Conservation (phyloP, 345 rosid genomes). For the Salix suchowensis region DNA sequence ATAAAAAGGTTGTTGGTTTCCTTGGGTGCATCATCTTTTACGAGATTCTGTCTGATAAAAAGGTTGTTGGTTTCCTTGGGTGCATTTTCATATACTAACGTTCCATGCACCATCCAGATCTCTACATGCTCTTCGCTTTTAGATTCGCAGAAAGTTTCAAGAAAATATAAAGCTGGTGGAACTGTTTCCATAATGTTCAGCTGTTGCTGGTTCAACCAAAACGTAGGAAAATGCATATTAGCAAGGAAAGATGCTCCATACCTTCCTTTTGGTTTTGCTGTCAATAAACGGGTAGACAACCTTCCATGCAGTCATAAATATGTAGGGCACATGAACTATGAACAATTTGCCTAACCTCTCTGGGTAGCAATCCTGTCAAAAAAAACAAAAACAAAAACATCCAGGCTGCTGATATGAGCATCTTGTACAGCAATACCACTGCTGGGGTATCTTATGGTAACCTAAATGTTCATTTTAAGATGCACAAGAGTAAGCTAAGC, state of each 20-base stretch:
- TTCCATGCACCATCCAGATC: neutral
- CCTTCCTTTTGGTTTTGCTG: conserved; percentile 81
- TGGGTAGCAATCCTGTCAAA: conserved; percentile 72
- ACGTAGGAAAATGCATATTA: neutral
- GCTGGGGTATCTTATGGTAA: neutral
- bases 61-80: neutral
- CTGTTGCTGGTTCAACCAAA: neutral
- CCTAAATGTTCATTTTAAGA: neutral
- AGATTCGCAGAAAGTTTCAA: neutral
- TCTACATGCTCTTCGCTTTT: neutral
- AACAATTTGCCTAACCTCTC: conserved; percentile 77
- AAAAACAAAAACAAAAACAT: neutral
- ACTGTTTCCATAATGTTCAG: neutral
- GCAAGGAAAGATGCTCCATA: conserved; percentile 15
- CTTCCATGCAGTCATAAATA: conserved; percentile 94
- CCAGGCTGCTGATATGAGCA: conserved; percentile 1
- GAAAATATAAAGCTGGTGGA: neutral
- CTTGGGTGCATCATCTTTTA: neutral
- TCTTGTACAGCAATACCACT: neutral
- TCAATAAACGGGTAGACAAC: conserved; percentile 75
- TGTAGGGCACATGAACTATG: conserved; percentile 64
- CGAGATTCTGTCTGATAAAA: neutral
- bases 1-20: neutral
- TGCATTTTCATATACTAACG: neutral
- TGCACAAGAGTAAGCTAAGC: neutral